Conservation (phyloP, 2,329 filamentous ascomycete genomes). For the Coleophoma cylindrospora region DNA sequence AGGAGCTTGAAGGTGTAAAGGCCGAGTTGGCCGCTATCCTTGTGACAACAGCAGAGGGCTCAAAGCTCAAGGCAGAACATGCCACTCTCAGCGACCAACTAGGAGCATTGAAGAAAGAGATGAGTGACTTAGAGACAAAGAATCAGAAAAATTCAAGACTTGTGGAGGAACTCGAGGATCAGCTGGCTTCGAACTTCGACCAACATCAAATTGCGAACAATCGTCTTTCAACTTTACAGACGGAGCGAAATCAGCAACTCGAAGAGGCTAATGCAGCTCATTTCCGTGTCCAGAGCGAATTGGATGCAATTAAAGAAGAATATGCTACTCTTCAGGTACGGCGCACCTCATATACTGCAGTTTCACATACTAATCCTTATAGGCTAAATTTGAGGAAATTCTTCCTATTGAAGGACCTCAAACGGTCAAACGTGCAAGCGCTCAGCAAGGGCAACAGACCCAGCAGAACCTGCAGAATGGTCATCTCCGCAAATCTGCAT, state of each 20-base stretch:
- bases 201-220: constrained; percentile 83
- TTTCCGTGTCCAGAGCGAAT: constrained; percentile 58
- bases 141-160: constrained; percentile 90
- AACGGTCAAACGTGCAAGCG: constrained; percentile 50
- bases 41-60: constrained; percentile 37
- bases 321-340: constrained; percentile 64
- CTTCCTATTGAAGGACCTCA: constrained; percentile 27
- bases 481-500: constrained; percentile 71
- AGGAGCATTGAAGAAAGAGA: constrained; percentile 59
- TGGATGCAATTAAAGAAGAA: constrained; percentile 64
- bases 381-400: constrained; percentile 59
- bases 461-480: too few relatives aligned
- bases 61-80: constrained; percentile 36
- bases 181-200: constrained; percentile 92
- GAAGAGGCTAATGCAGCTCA: constrained; percentile 71
- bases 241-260: constrained; percentile 67
- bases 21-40: constrained; percentile 48
- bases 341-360: background rate
- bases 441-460: constrained; percentile 22
- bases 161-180: constrained; percentile 94
- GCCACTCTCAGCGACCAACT: constrained; percentile 50
- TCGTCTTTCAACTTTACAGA: constrained; percentile 75
- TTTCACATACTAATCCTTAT: constrained; percentile 12
- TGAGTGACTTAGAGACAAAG: constrained; percentile 54
- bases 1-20: constrained; percentile 59